Evolutionary conservation across 1,284 basidiomycete genomes (phyloP).

Genomic region (Schizopora paradoxa): DNA sequence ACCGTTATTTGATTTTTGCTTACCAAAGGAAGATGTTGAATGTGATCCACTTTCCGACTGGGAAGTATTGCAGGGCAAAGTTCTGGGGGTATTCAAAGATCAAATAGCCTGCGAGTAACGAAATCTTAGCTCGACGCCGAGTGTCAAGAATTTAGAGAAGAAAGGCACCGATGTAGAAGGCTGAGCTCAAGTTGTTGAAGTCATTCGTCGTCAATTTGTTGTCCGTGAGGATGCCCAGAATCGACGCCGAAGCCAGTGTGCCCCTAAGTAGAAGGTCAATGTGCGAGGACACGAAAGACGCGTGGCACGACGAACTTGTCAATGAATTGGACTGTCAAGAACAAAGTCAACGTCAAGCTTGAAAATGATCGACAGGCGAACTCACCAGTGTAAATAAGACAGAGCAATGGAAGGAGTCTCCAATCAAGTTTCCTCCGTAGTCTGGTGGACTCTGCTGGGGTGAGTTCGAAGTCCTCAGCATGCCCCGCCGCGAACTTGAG

Average conservation of each 20-base stretch:
- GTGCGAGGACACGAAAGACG: conserved; percentile 16
- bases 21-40: conserved; percentile 18
- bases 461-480: conserved; percentile 17
- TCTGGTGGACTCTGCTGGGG: conserved; percentile 18
- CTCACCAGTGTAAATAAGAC: conserved; percentile 26
- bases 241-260: conserved; percentile 24
- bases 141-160: too few species aligned
- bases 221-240: conserved; percentile 25
- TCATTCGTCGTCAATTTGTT: conserved; percentile 25
- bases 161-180: conserved; percentile 32
- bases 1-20: neutral
- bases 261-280: conserved; percentile 19
- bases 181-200: conserved; percentile 27
- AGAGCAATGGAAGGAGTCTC: conserved; percentile 25
- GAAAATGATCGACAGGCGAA: neutral
- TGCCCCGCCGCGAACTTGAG: conserved; percentile 21
- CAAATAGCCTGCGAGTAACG: conserved; percentile 28
- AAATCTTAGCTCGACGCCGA: too few species aligned
- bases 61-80: conserved; percentile 27
- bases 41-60: conserved; percentile 24
- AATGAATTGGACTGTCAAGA: conserved; percentile 21
- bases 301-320: conserved; percentile 18
- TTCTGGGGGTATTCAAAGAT: conserved; percentile 28
- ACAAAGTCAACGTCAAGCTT: neutral
- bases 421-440: conserved; percentile 25